Base-by-base conservation (phyloP, 139 green algal species). In the Yamagishiella unicocca region DNA sequence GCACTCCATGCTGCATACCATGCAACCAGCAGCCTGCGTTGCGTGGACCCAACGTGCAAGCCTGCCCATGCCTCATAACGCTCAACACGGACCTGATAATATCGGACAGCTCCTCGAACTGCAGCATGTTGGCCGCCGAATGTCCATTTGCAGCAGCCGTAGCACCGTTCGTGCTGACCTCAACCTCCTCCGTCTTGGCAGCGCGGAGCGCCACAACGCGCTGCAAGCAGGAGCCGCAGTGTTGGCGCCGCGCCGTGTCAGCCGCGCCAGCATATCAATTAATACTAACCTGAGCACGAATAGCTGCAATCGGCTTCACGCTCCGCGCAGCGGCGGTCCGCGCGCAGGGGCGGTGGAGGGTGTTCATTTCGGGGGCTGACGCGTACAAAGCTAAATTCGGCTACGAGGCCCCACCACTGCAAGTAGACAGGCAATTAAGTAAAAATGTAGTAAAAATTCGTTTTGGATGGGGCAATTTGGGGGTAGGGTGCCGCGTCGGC, bases 41-140 rank as follows among this genome's bases (percentile, higher is more conserved):
- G n/a, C n/a, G n/a, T n/a, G n/a, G n/a, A n/a, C n/a, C n/a, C n/a
- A n/a, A n/a, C n/a, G n/a, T n/a, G n/a, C n/a, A n/a, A 31, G 55
- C 55, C 55, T 74, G 66, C 66, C 66, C 33, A 74, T 35, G 37
- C 19, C 25, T 22, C 35, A 66, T 87, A 87, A 87, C 80, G 80
- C 80, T 79, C 80, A 55, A 77, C 87, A 54, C 75, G 37, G 70
- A 95, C 95, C 91, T 94, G 84, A 97, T 93, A 42, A 97, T 93
- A 68, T 97, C 95, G 9, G 93, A 95, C 68, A 98, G 90, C 90
- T 98, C 96, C 27, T 97, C 96, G 87, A 97, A 97, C 82, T 96
- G 93, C 79, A 98, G 73, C 25, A 90, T 90, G 77, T 93, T 95
- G 53, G 90, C 71, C 0, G 72, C 31, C 7, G 61, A n/a, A 21